Conservation (phyloP, 208 protist genomes). For the Leishmania arabica region DNA sequence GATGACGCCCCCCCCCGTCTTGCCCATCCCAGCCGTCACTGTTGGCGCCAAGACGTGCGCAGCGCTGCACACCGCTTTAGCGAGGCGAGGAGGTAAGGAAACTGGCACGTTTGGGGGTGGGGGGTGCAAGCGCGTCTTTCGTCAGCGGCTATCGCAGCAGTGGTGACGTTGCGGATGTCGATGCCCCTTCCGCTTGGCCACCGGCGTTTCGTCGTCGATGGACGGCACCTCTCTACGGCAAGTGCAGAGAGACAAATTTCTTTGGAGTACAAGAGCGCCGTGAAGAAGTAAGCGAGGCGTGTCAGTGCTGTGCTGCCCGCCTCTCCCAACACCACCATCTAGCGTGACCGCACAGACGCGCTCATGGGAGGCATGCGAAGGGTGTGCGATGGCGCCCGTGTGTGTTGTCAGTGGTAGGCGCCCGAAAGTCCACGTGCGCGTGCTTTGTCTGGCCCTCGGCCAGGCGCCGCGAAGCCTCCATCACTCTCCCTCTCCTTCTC, state of each 20-base stretch:
- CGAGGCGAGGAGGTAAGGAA: too few relatives aligned
- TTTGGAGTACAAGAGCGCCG: neutral
- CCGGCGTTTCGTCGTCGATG: neutral
- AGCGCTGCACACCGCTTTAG: neutral
- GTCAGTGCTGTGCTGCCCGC: neutral
- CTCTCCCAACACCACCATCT: neutral
- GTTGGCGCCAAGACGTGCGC: neutral
- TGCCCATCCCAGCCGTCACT: slow-evolving; percentile 3
- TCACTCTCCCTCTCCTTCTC: neutral
- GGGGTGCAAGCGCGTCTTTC: neutral
- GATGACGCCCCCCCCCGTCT: slow-evolving; percentile 7
- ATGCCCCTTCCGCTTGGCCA: neutral
- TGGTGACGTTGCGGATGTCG: neutral
- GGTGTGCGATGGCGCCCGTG: neutral
- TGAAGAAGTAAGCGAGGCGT: neutral
- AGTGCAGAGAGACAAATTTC: neutral
- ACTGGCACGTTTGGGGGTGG: neutral
- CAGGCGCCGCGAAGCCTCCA: neutral
- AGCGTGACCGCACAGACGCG: too few relatives aligned
- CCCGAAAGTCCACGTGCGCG: neutral
- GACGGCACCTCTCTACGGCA: neutral
- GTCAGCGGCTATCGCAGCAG: neutral
- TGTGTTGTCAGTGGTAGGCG: neutral
- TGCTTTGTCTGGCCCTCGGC: neutral
- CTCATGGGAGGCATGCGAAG: neutral